Base-by-base conservation (phyloP, 768 basidiomycete species). In the Mycena galopus region DNA sequence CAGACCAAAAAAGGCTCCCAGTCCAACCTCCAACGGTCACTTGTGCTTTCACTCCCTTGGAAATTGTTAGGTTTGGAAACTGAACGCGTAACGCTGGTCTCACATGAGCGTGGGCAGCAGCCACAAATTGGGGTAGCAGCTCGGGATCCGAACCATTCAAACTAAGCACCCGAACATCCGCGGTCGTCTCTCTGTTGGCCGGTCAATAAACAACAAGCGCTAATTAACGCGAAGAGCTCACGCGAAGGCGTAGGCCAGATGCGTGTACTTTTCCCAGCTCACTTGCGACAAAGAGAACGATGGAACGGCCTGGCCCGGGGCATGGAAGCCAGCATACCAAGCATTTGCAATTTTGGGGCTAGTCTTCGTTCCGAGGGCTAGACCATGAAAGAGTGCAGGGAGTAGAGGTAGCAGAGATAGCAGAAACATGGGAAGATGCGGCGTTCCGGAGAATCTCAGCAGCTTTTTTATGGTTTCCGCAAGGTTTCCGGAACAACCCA, bases 11-110 rank as follows among this genome's bases (percentile, higher is more conserved):
- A 27, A 73, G 79, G 2, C 90, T 86, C 7, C 93, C 94, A 4
- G 82, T 85, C 92, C 92, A 94, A 25, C 94, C 94, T 32, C 94
- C 94, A 21, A 95, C 83, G 0, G 90, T 88, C 32, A 93, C 69
- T 14, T 87, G 78, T 0, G 93, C 89, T 57, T 84, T 82, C 14
- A 93, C 91, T 72, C 79, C 76, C 92, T 93, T 44, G 23, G 12
- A n/a, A 35, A 67, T 47, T 19, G 67, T 35, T 23, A 59, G 33
- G 14, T 17, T 4, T 33, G 25, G 23, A 25, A 17, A 12, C 25
- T 16, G 86, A 10, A 80, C 3, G 39, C 39, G 14, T 61, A 0
- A 37, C 10, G 12, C 23, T 11, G 6, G n/a, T 7, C 81, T 65
- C 71, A 86, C 87, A 78, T 88, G 80, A 8, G 80, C 68, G 53